Conservation (phyloP, 345 rosid genomes). For the Citrus sp. region DNA sequence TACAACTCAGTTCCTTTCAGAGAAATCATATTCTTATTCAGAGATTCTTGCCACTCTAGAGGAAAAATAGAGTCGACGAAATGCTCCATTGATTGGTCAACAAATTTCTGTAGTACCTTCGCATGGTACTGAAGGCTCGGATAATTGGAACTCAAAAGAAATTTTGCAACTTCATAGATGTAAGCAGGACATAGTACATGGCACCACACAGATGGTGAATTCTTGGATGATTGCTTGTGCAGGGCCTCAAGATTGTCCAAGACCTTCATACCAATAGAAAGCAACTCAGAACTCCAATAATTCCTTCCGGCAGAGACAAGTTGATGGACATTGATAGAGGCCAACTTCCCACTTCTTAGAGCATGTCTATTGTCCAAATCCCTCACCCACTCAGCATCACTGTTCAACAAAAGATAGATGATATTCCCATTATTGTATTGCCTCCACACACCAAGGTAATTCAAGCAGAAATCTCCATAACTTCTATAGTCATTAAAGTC, state of each 20-base stretch:
- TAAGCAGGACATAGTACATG: conserved; percentile 18
- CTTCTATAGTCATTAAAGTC: neutral
- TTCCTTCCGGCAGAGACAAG: conserved; percentile 29
- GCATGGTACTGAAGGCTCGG: neutral
- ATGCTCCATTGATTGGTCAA: conserved; percentile 12
- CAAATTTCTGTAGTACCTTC: conserved; percentile 3
- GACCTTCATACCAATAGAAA: conserved; percentile 35
- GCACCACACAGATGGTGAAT: conserved; percentile 22
- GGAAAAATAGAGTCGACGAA: conserved; percentile 32
- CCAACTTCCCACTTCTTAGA: conserved; percentile 17
- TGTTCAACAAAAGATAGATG: conserved; percentile 30
- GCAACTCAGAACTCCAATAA: conserved; percentile 39
- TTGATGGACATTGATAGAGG: conserved; percentile 18
- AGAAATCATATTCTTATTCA: conserved; percentile 24
- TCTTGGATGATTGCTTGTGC: conserved; percentile 2
- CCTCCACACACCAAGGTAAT: conserved; percentile 44
- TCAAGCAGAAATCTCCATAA: conserved; percentile 38
- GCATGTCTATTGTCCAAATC: conserved; percentile 15
- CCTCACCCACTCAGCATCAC: conserved; percentile 33
- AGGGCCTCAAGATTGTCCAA: conserved; percentile 29
- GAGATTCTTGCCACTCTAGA: conserved; percentile 32
- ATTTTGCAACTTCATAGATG: conserved; percentile 32
- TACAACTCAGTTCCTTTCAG: conserved; percentile 29
- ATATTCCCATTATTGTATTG: conserved; percentile 1
- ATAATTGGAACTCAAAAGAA: conserved; percentile 22